Evolutionary conservation across 1,284 basidiomycete genomes (phyloP).

Genomic region (Ustilago nuda): DNA sequence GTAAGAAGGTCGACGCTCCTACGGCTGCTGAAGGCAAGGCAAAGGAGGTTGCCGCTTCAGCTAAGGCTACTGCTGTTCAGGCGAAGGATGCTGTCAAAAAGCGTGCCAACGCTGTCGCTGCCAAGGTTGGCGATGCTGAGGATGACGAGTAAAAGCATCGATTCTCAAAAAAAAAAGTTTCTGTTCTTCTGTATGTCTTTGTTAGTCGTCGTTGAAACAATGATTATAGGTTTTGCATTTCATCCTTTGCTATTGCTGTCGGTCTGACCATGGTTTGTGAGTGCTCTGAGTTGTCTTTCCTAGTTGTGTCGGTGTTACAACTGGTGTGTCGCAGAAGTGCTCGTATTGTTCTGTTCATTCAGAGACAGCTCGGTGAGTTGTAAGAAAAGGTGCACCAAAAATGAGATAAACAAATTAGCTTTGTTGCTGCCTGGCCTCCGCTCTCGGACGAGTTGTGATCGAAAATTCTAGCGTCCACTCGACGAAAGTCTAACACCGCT

Average conservation of each 20-base stretch:
- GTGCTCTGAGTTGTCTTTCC: too few species aligned
- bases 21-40: constrained; percentile 45
- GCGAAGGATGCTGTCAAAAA: constrained; percentile 56
- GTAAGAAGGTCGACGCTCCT: constrained; percentile 55
- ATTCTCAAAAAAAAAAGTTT: background rate
- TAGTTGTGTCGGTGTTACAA: background rate
- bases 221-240: constrained; percentile 5
- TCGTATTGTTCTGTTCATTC: background rate
- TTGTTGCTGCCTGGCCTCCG: background rate
- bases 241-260: background rate
- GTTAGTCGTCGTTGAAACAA: constrained; percentile 5
- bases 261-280: background rate
- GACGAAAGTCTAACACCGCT: constrained; percentile 8
- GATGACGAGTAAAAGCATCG: constrained; percentile 35
- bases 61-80: constrained; percentile 56
- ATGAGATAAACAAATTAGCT: background rate
- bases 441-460: constrained; percentile 10
- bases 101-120: constrained; percentile 50
- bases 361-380: too few species aligned
- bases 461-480: background rate
- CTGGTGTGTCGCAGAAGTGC: too few species aligned
- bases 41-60: constrained; percentile 40
- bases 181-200: background rate
- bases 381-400: background rate
- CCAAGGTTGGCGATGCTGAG: constrained; percentile 51